phyloP scores from a whole-genome alignment of 2,329 filamentous ascomycete species.

The Fusarium udum region DNA sequence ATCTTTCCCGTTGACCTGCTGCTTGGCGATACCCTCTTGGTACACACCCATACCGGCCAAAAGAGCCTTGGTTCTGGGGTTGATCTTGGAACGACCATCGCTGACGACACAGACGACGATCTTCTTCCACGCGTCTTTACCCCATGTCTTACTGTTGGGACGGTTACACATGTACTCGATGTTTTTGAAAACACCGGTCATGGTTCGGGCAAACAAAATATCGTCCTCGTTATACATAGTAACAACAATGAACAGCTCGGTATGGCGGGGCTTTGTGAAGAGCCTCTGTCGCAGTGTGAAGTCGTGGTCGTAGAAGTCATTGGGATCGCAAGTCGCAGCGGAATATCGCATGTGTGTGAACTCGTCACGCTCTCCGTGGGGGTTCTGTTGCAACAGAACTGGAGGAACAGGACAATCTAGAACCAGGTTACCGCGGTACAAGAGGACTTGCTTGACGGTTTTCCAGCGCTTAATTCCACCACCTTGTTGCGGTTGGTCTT shows the following conservation, averaged over 20 bases:
- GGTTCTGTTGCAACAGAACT: constrained; percentile 84
- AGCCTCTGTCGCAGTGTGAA: constrained; percentile 92
- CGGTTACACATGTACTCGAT: constrained; percentile 97
- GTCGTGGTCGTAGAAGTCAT: constrained; percentile 85
- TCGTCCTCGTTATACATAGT: constrained; percentile 99
- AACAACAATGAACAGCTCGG: constrained; percentile 94
- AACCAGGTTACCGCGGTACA: constrained; percentile 96
- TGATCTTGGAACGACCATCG: constrained; percentile 97
- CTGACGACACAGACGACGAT: constrained; percentile 98
- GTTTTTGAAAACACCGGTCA: constrained; percentile 98
- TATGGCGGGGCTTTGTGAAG: constrained; percentile 91
- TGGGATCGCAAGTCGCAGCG: constrained; percentile 92
- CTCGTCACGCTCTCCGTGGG: constrained; percentile 91
- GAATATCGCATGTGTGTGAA: constrained; percentile 93
- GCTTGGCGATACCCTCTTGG: constrained; percentile 97
- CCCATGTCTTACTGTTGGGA: constrained; percentile 95
- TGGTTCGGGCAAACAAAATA: constrained; percentile 90
- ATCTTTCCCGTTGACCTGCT: constrained; percentile 95
- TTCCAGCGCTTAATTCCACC: constrained; percentile 84
- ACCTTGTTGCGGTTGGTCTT: constrained; percentile 56
- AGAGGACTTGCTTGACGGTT: constrained; percentile 97
- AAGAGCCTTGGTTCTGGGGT: constrained; percentile 86
- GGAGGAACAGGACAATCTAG: constrained; percentile 96
- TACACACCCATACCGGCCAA: constrained; percentile 95
- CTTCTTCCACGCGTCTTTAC: constrained; percentile 99